Evolutionary conservation across 148 eudicot species (phyloP).

Genomic region (Hydrangea macrophylla): DNA sequence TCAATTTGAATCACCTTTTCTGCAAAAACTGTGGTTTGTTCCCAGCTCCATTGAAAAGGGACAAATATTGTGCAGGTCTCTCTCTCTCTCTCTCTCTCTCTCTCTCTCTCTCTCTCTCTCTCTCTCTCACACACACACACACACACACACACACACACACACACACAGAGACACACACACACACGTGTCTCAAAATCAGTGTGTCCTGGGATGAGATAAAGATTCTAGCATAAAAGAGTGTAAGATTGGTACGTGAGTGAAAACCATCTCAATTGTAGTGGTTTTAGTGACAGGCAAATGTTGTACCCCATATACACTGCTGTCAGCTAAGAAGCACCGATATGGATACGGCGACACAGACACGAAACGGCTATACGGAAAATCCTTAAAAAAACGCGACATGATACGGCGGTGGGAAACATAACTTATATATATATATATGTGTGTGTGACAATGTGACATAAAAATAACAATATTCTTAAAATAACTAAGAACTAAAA

Average conservation of each 20-base stretch:
- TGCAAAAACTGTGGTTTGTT: constrained; percentile 80
- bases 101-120: neutral
- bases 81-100: constrained; percentile 21
- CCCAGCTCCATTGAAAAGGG: constrained; percentile 80
- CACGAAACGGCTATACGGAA: too few species aligned
- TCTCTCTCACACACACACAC: neutral
- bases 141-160: neutral
- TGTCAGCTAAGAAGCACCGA: neutral
- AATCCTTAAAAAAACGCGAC: too few species aligned
- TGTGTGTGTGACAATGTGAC: too few species aligned
- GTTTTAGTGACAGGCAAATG: constrained; percentile 5
- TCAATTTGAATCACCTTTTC: constrained; percentile 76
- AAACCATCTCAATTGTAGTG: neutral
- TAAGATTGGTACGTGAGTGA: neutral
- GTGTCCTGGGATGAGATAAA: neutral
- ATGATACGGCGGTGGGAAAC: too few species aligned
- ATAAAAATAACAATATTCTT: too few species aligned
- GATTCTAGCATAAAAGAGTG: neutral
- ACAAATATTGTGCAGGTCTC: constrained; percentile 79
- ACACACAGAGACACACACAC: neutral
- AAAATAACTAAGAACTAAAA: too few species aligned
- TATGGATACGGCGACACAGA: too few species aligned
- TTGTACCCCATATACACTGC: neutral
- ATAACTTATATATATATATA: too few species aligned
- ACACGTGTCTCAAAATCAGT: neutral